Base-by-base conservation (phyloP, 2,329 filamentous ascomycete genomes). In the Claviceps pazoutovae region DNA sequence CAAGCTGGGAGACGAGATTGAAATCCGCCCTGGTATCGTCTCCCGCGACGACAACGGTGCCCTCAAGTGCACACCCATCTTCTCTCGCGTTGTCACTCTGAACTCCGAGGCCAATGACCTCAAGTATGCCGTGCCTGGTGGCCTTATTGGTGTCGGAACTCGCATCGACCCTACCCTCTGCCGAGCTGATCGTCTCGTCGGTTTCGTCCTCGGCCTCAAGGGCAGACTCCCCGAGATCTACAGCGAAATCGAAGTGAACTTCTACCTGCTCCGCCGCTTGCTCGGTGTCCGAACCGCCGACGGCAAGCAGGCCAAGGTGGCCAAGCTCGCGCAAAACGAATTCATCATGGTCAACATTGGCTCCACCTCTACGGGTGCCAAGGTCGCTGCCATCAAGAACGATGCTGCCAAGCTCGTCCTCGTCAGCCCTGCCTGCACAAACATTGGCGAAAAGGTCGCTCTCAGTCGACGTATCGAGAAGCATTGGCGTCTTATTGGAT, bases 331-430 rank as follows among this genome's bases (percentile, higher is more conserved):
- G 53, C 98, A 97, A 83, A 96, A 95, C 73, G 93, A 98, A 71
- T 89, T 97, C 64, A 84, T 98, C 71, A 97, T 98, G 93, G 93
- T 98, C 59, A 98, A 98, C 77, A 98, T 98, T 66, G 93, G 93
- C 56, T 95, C 88, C 39, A 97, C 91, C 9, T 94, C 93, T 46
- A 96, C 91, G 14, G 93, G 93, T 71, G 93, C 93, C 60, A 98
- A 97, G 81, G 88, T 98, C 51, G 81, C 93, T 54, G 91, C 88
- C 63, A 94, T 97, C 66, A 96, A 93, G 80, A 90, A 91, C 64
- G 93, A 98, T 79, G 91, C 90, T 53, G 93, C 93, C 53, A 96
- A 96, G 76, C 79, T 98, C 59, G 84, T 88, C 54, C 76, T 98
- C 61, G 97, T 90, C 55, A 91, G 83, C 66, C 90, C 90, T 45